These are phyloP conservation scores for Eremomyces bilateralis DNA, from an alignment of 495 filamentous ascomycete species.

Conservation along the genomic window DNA sequence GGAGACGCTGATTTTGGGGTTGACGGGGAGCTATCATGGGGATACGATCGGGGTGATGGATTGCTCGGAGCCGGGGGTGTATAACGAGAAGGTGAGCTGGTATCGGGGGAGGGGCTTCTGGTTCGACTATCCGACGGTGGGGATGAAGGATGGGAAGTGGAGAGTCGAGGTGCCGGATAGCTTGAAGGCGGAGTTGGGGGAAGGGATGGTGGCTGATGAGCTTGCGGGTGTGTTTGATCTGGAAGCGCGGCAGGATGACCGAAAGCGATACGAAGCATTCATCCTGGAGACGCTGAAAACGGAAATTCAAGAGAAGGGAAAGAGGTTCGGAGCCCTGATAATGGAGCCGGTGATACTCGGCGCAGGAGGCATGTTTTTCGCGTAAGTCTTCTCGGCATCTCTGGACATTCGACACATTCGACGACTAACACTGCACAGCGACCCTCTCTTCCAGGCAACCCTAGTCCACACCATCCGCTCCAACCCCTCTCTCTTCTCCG, in stretches of 20 bases:
- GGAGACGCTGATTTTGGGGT: constrained; percentile 40
- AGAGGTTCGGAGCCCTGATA: constrained; percentile 50
- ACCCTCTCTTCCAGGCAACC: constrained; percentile 53
- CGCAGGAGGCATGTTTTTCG: constrained; percentile 58
- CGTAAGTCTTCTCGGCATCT: no score
- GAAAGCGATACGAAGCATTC: constrained; percentile 32
- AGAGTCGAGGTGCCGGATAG: constrained; percentile 30
- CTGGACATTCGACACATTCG: no score
- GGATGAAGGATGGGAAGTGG: constrained; percentile 41
- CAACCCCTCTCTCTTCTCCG: constrained; percentile 27
- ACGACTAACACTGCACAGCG: constrained; percentile 20
- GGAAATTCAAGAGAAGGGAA: constrained; percentile 27
- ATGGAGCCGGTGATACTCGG: constrained; percentile 57
- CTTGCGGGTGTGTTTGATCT: constrained; percentile 41
- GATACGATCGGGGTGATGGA: constrained; percentile 74
- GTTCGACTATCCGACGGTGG: constrained; percentile 52
- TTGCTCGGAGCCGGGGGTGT: constrained; percentile 46
- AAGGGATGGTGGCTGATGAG: constrained; percentile 23
- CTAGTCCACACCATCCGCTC: constrained; percentile 40
- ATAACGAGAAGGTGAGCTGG: constrained; percentile 60
- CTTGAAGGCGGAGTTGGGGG: constrained; percentile 25
- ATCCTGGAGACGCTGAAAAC: constrained; percentile 32
- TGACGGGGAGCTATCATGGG: constrained; percentile 60
- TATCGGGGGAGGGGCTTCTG: constrained; percentile 52
- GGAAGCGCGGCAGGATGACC: constrained; percentile 23